A percentile compares a stretch with the other conserved stretches of the same genome.
Conservation (phyloP, 2,329 filamentous ascomycete species). For the Dendryphion nanum region DNA sequence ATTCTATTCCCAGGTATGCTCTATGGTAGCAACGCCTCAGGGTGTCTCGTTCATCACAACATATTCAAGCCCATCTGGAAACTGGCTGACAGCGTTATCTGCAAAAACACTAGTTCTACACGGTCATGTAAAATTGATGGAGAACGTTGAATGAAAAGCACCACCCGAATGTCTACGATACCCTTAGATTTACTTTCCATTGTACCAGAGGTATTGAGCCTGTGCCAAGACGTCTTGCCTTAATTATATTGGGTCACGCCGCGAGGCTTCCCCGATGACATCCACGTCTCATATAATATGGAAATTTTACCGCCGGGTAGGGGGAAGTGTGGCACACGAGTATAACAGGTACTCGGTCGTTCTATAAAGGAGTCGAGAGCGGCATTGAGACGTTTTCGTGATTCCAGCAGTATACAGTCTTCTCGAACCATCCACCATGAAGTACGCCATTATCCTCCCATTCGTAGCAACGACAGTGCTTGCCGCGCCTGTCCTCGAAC, state of each 20-base stretch:
- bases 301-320: conserved; percentile 23
- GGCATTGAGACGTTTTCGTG: background rate
- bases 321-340: too few species aligned
- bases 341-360: too few species aligned
- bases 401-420: conserved; percentile 1
- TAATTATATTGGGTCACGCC: conserved; percentile 28
- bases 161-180: background rate
- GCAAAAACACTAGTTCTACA: background rate
- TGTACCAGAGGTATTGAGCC: background rate
- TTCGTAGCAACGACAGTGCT: conserved; percentile 30
- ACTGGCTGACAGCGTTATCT: too few species aligned
- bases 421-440: conserved; percentile 23
- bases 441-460: conserved; percentile 28
- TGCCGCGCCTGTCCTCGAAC: conserved; percentile 26
- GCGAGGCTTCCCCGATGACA: conserved; percentile 20
- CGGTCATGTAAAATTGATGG: background rate
- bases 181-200: too few species aligned
- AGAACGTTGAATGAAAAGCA: background rate
- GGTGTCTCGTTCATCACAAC: background rate
- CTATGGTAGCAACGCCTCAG: background rate
- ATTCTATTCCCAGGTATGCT: too few species aligned
- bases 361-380: conserved; percentile 8
- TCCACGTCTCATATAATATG: conserved; percentile 21
- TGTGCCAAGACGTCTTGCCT: conserved; percentile 22
- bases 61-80: background rate